Conservation (phyloP, 1,284 basidiomycete species). For the Malassezia japonica region DNA sequence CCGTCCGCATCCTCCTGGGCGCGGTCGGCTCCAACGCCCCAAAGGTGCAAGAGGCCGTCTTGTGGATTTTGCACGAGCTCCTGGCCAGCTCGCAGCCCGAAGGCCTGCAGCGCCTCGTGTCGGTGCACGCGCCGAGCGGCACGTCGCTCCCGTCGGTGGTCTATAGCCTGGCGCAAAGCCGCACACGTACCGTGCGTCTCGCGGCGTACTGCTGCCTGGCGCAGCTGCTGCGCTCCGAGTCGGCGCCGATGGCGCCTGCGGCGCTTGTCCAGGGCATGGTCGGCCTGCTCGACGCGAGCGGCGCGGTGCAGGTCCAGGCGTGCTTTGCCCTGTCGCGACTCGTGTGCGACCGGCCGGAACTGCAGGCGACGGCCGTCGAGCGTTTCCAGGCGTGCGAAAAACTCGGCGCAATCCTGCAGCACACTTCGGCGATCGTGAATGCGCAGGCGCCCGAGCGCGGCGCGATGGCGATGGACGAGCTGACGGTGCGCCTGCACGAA, state of each 20-base stretch:
- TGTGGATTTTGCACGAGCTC: slow-evolving; percentile 33
- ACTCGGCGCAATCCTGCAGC: slow-evolving; percentile 22
- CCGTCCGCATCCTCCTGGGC: slow-evolving; percentile 24
- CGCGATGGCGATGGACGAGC: slow-evolving; percentile 20
- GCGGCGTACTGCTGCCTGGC: slow-evolving; percentile 36
- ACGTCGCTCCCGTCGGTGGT: slow-evolving; percentile 4
- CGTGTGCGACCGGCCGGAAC: slow-evolving; percentile 26
- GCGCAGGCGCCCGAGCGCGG: neutral
- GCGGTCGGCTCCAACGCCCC: slow-evolving; percentile 28
- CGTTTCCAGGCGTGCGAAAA: slow-evolving; percentile 23
- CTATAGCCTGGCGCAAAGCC: slow-evolving; percentile 7
- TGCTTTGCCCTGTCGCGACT: slow-evolving; percentile 33
- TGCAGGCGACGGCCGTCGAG: slow-evolving; percentile 29
- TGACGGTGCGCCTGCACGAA: slow-evolving; percentile 29
- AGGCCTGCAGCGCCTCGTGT: slow-evolving; percentile 19
- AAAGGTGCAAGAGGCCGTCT: slow-evolving; percentile 35
- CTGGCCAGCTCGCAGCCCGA: slow-evolving; percentile 19
- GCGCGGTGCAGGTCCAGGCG: slow-evolving; percentile 28
- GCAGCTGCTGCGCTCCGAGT: slow-evolving; percentile 34
- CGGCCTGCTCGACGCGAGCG: slow-evolving; percentile 27
- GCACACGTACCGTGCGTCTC: slow-evolving; percentile 27
- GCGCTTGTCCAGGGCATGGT: slow-evolving; percentile 33
- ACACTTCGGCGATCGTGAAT: slow-evolving; percentile 11
- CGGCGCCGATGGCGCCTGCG: slow-evolving; percentile 30
- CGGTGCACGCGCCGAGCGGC: slow-evolving; percentile 22